Conservation (phyloP, 108 stramenopile species). For the Cyclotella sp. region DNA sequence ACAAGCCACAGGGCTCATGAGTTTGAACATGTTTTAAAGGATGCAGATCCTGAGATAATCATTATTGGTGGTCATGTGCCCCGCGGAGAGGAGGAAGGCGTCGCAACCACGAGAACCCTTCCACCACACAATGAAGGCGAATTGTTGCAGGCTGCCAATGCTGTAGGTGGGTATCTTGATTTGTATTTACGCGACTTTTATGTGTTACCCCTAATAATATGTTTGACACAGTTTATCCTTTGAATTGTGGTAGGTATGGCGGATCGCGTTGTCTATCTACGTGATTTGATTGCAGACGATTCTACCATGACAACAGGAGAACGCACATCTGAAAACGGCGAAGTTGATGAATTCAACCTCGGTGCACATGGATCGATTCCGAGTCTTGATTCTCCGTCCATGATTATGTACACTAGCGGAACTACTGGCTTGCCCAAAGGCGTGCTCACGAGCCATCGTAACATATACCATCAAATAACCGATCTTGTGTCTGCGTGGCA, state of each 20-base stretch:
- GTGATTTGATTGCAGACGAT: conserved; percentile 13
- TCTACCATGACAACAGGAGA: conserved; percentile 3
- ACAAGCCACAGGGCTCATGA: conserved; percentile 47
- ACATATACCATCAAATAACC: conserved; percentile 51
- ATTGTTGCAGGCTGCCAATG: conserved; percentile 46
- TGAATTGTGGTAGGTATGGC: conserved; percentile 23
- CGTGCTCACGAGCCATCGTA: conserved; percentile 26
- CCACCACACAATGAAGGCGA: conserved; percentile 36
- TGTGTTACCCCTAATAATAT: not conserved
- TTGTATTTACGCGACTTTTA: not conserved
- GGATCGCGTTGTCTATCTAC: conserved; percentile 45
- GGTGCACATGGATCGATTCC: conserved; percentile 23
- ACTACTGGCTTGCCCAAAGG: conserved; percentile 34
- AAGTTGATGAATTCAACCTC: conserved; percentile 1
- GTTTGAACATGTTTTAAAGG: conserved; percentile 48
- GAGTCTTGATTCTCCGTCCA: conserved; percentile 26
- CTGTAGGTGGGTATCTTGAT: conserved; percentile 21
- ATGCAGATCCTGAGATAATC: conserved; percentile 48
- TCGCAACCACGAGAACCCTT: not conserved
- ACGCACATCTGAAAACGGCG: not conserved
- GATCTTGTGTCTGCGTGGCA: conserved; percentile 57
- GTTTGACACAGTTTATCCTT: not conserved
- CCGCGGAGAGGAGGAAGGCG: not conserved
- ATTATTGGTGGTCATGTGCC: conserved; percentile 24
- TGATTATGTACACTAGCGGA: conserved; percentile 31